A percentile compares a stretch with the other conserved stretches of the same genome.
Evolutionary conservation across 495 filamentous ascomycete species (phyloP).

Genomic region (Penicillium egyptiacum): DNA sequence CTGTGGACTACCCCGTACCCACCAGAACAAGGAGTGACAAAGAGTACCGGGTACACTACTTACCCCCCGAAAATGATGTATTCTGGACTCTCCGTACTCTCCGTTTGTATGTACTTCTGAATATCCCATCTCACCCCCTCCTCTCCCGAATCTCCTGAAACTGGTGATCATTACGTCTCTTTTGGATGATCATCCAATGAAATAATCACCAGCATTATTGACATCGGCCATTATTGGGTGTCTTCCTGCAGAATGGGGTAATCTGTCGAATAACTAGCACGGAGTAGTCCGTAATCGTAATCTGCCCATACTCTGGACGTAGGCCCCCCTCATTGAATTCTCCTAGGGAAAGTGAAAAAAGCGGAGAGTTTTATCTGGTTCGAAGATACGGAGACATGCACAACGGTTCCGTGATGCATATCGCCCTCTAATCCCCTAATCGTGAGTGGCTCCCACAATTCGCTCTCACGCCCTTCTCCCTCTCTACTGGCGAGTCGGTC

Average conservation of each 20-base stretch:
- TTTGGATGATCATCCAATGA: conserved; percentile 7
- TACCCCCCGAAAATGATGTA: conserved; percentile 5
- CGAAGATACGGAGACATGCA: neutral
- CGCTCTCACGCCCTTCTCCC: neutral
- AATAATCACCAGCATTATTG: conserved; percentile 2
- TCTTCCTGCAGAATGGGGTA: conserved; percentile 4
- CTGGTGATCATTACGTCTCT: conserved; percentile 7
- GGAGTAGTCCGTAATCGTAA: neutral
- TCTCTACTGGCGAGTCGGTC: neutral
- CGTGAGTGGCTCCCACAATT: conserved; percentile 5
- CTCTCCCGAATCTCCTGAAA: conserved; percentile 10
- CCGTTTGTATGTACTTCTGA: neutral
- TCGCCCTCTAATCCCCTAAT: neutral
- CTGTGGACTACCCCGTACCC: conserved; percentile 26
- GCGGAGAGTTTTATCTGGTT: neutral
- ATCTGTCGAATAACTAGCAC: neutral
- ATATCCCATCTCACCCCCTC: neutral
- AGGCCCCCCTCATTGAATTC: neutral
- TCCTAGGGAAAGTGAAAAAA: neutral
- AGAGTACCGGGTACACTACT: conserved; percentile 20
- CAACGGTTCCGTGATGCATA: neutral
- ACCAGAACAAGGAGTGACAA: conserved; percentile 22
- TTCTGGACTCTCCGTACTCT: too few relatives aligned
- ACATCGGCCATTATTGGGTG: conserved; percentile 11
- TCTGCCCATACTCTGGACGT: neutral